Evolutionary conservation across 2,329 filamentous ascomycete genomes (phyloP).

Genomic region (Xylariales sp.): DNA sequence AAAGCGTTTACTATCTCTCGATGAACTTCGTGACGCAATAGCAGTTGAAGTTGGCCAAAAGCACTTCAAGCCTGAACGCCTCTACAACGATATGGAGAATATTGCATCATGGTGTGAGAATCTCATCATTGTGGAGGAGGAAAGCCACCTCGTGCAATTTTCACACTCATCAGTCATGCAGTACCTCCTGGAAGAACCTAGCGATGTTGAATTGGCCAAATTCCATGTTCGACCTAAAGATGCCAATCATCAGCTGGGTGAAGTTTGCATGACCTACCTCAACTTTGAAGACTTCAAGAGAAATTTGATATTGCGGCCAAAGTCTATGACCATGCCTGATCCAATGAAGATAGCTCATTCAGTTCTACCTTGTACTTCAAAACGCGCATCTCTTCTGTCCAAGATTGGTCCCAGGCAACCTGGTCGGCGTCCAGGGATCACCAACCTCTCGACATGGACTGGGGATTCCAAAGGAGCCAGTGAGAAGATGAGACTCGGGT

Average conservation of each 20-base stretch:
- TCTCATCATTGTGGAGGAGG: constrained; percentile 14
- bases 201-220: not conserved
- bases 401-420: not conserved
- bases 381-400: not conserved
- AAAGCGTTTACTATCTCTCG: constrained; percentile 25
- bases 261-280: constrained; percentile 35
- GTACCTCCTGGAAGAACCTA: constrained; percentile 16
- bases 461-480: not conserved
- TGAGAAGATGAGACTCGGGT: not conserved
- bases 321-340: not conserved
- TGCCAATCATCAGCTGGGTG: constrained; percentile 24
- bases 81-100: constrained; percentile 20
- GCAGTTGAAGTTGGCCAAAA: constrained; percentile 25
- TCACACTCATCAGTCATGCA: constrained; percentile 21
- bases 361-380: not conserved
- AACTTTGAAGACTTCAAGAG: constrained; percentile 33
- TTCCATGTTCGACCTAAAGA: constrained; percentile 21
- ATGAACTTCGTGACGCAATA: constrained; percentile 32
- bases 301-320: constrained; percentile 25
- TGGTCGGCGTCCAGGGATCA: not conserved
- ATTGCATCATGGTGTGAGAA: constrained; percentile 12
- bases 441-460: not conserved
- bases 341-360: not conserved
- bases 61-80: constrained; percentile 16
- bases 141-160: constrained; percentile 12